These are phyloP conservation scores for Anastatica hierochuntica DNA, from an alignment of 345 rosid species.

Conservation along the genomic window DNA sequence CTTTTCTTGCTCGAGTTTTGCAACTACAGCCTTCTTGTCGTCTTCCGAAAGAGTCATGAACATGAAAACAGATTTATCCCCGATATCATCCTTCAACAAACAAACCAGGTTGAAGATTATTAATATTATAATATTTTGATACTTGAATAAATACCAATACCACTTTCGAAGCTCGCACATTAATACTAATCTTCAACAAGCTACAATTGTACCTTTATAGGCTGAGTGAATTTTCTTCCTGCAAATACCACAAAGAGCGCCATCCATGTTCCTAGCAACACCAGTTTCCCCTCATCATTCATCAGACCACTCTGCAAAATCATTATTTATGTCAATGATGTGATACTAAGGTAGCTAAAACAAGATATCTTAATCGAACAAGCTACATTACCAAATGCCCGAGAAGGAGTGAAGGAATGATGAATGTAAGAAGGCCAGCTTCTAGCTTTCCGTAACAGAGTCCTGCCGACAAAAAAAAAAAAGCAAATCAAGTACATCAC, in stretches of 20 bases:
- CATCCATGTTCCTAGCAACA: slow-evolving; percentile 80
- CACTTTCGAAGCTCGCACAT: neutral
- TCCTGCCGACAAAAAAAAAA: slow-evolving; percentile 32
- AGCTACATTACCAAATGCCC: slow-evolving; percentile 66
- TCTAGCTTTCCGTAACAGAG: slow-evolving; percentile 95
- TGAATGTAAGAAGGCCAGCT: slow-evolving; percentile 79
- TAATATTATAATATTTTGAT: neutral
- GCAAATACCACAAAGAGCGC: slow-evolving; percentile 71
- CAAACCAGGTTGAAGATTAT: slow-evolving; percentile 1
- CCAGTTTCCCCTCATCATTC: slow-evolving; percentile 60
- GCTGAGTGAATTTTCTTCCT: slow-evolving; percentile 89
- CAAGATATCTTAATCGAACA: neutral
- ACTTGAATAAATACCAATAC: neutral
- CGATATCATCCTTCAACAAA: slow-evolving; percentile 74
- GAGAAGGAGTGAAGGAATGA: slow-evolving; percentile 77
- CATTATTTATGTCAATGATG: neutral
- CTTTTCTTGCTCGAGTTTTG: slow-evolving; percentile 55
- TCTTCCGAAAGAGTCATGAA: slow-evolving; percentile 70
- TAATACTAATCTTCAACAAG: neutral
- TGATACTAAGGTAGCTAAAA: neutral
- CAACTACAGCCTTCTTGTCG: slow-evolving; percentile 55
- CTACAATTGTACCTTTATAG: slow-evolving; percentile 51
- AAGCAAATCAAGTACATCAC: slow-evolving; percentile 7
- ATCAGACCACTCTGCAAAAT: slow-evolving; percentile 59
- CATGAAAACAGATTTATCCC: slow-evolving; percentile 86